Base-by-base conservation (phyloP, 2,329 filamentous ascomycete species). In the Hypoxylon sp. region DNA sequence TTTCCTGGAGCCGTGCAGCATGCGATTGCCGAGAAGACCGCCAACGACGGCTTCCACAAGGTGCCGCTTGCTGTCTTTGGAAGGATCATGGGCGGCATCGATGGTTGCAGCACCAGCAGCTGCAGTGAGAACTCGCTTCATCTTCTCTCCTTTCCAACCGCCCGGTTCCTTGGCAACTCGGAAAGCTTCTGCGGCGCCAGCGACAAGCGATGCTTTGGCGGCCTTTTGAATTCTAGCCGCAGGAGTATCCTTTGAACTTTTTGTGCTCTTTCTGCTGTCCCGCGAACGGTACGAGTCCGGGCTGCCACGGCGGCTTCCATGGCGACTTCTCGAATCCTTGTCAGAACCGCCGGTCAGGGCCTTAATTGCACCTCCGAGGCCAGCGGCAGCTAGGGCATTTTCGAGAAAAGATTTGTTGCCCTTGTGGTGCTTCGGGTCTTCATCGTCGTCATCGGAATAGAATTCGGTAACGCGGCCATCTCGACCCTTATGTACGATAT, bases 151-250 rank as follows among this genome's bases (percentile, higher is more conserved):
- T 71, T 91, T 92, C 94, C 95, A 98, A 48, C 91, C 89, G 61
- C 95, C 95, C 2, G 94, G 92, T 70, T 96, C 92, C 76, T 95
- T 97, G 78, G 95, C 91, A 63, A 94, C 91, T 69, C 93, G 91
- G 85, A 97, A 97, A 46, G 95, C 95, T 81, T 98, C 95, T 61
- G 94, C 92, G 44, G 95, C 95, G 75, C 94, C 95, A 31, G 95
- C 95, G 51, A 97, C 88, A 42, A 98, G 85, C 20, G 95, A 96
- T 35, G 95, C 95, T 84, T 96, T 95, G 78, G 95, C 93, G 35
- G 94, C 94, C 81, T 97, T 94, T 73, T 94, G 90, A 51, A 93
- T 88, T 74, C 92, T 92, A 74, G 83, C 85, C 37, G 83, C 81
- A 11, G 78, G 77, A 31, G 77, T 79, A 46, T 79, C 76, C 57